Evolutionary conservation across 2,329 filamentous ascomycete species (phyloP), one percentile per base, ranked within the genome.

Genomic region (Daldinia sp.): DNA sequence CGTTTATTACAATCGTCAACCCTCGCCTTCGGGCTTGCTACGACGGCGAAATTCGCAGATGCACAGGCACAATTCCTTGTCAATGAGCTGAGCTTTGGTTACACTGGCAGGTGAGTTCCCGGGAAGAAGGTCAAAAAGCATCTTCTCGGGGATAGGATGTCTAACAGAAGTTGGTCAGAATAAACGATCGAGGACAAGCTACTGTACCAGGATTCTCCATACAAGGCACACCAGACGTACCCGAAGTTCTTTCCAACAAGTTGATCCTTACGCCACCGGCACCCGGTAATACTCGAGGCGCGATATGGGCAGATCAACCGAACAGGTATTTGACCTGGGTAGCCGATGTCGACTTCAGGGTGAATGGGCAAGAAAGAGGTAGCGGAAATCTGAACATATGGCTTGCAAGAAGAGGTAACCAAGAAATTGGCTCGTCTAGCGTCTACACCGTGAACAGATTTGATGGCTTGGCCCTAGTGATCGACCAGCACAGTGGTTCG

Each of bases 311-410:
- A 35, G 89, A 94, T 70, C 79, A 84, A 65, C 77, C 86, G 37
- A 84, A 92, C 55, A 81, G 88, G 74, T 83, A 90, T 67, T 81
- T 85, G n/a, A 86, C 90, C 79, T 99, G 94, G 94, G 87, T 89
- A 7, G 89, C 90, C 57, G 93, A 97, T 76, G 85, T 98, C 74
- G 91, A 96, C 77, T 98, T 99, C 81, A 89, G 96, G 73, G 93
- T 90, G 59, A 93, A 89, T 68, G 96, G 96, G 6, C 91, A 92
- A 70, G 96, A 98, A 78, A 86, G 93, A 74, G 93, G 90, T 57
- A 90, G 91, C 65, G 96, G 96, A 55, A 98, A 97, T 81, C 84
- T 99, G 73, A 95, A 98, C 81, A 86, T 99, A 75, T 99, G 96
- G 96, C 93, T 97, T 77, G 90, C 88, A 59, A 90, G 89, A 74